phyloP scores from a whole-genome alignment of 2,329 filamentous ascomycete genomes.

The Elsinoe batatas region DNA sequence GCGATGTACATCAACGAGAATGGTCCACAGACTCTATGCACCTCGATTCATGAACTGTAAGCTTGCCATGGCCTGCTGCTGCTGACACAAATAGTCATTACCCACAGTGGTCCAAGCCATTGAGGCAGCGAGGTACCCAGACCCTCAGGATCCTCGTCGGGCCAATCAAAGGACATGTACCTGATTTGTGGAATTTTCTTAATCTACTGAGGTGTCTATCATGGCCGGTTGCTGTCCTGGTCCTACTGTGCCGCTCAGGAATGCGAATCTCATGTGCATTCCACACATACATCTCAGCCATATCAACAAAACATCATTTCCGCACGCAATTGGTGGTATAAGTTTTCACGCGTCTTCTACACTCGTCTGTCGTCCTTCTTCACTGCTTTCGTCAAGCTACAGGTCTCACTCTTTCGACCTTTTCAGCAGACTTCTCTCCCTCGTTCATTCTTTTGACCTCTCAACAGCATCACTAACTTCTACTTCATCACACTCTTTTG shows the following conservation, averaged over 20 bases:
- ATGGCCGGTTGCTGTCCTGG: neutral
- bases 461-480: neutral
- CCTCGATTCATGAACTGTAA: no score
- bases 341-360: constrained; percentile 5
- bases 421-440: neutral
- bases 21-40: neutral
- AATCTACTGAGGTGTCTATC: neutral
- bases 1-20: neutral
- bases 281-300: neutral
- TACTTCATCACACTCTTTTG: constrained; percentile 8
- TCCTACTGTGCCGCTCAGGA: neutral
- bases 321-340: constrained; percentile 10
- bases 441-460: constrained; percentile 1
- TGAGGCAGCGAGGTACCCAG: no score
- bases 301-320: constrained; percentile 12
- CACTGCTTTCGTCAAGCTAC: constrained; percentile 7
- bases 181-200: neutral
- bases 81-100: no score
- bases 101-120: no score
- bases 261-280: constrained; percentile 9
- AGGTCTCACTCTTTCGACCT: constrained; percentile 10
- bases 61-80: no score
- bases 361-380: neutral
- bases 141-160: no score
- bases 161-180: neutral